Evolutionary conservation across 495 filamentous ascomycete species (phyloP).

Genomic region (Darksidea phi): DNA sequence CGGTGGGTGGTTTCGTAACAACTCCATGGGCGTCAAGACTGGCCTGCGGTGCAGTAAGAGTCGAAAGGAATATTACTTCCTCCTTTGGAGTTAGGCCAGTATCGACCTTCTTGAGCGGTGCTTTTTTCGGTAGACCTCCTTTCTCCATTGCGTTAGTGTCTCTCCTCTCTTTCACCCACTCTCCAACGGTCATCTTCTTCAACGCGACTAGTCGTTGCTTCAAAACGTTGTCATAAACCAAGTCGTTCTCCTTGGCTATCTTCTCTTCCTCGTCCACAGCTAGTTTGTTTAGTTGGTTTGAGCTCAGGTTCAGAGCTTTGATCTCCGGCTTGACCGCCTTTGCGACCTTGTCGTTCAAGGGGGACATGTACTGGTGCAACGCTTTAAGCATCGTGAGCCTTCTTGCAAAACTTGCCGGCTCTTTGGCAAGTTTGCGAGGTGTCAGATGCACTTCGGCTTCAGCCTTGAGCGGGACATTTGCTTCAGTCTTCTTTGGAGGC

Average conservation of each 20-base stretch:
- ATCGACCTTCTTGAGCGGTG: slow-evolving; percentile 43
- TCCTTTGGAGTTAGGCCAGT: slow-evolving; percentile 67
- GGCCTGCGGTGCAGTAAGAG: slow-evolving; percentile 59
- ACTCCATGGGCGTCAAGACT: slow-evolving; percentile 70
- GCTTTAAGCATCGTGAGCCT: slow-evolving; percentile 67
- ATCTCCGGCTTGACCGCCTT: slow-evolving; percentile 56
- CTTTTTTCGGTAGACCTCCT: slow-evolving; percentile 26
- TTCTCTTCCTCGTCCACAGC: slow-evolving; percentile 85
- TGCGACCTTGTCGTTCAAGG: slow-evolving; percentile 61
- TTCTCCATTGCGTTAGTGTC: slow-evolving; percentile 41
- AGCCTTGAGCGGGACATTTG: neutral
- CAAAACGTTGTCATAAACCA: slow-evolving; percentile 77
- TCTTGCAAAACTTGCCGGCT: slow-evolving; percentile 68
- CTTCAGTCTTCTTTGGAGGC: slow-evolving; percentile 45
- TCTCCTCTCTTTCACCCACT: slow-evolving; percentile 61
- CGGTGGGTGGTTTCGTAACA: slow-evolving; percentile 61
- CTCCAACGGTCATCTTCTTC: slow-evolving; percentile 64
- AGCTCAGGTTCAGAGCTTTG: slow-evolving; percentile 58
- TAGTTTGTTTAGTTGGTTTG: slow-evolving; percentile 70
- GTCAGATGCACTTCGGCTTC: slow-evolving; percentile 58
- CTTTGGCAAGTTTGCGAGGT: slow-evolving; percentile 70
- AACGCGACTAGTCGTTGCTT: slow-evolving; percentile 72
- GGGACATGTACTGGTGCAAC: slow-evolving; percentile 70
- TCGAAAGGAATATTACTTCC: slow-evolving; percentile 63
- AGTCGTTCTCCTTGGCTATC: slow-evolving; percentile 60